Evolutionary conservation across 108 stramenopile genomes (phyloP).

Genomic region (Cyclotella baltica): DNA sequence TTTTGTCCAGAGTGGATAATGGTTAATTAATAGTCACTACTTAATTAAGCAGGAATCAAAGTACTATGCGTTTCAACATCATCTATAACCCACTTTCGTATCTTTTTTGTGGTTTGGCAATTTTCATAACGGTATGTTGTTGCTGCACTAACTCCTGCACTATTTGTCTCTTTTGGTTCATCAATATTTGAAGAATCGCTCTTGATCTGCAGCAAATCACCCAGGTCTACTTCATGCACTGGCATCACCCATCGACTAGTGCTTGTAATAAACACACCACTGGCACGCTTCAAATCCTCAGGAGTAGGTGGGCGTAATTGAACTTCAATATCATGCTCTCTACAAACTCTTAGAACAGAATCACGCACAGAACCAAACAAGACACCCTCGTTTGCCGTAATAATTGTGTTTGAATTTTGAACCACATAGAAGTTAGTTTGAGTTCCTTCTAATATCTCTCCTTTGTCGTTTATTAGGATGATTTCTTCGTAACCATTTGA

Average conservation of each 20-base stretch:
- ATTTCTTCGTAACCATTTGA: slow-evolving; percentile 33
- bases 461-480: slow-evolving; percentile 40
- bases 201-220: slow-evolving; percentile 28
- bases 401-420: slow-evolving; percentile 2
- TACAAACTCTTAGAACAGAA: slow-evolving; percentile 41
- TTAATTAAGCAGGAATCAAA: slow-evolving; percentile 16
- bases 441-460: slow-evolving; percentile 49
- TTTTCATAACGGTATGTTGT: slow-evolving; percentile 32
- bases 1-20: no score
- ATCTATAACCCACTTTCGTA: slow-evolving; percentile 35
- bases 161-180: background rate
- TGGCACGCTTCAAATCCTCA: slow-evolving; percentile 35
- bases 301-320: slow-evolving; percentile 48
- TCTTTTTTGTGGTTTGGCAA: slow-evolving; percentile 32
- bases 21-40: no score
- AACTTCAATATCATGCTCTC: slow-evolving; percentile 16
- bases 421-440: slow-evolving; percentile 54
- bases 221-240: slow-evolving; percentile 43
- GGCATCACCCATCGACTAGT: slow-evolving; percentile 51
- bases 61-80: slow-evolving; percentile 48
- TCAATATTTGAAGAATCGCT: background rate
- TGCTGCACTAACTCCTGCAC: background rate
- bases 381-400: slow-evolving; percentile 51
- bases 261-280: slow-evolving; percentile 49
- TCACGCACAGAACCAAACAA: slow-evolving; percentile 48